Base-by-base conservation (phyloP, 768 basidiomycete genomes). In the Calvatia gigantea region DNA sequence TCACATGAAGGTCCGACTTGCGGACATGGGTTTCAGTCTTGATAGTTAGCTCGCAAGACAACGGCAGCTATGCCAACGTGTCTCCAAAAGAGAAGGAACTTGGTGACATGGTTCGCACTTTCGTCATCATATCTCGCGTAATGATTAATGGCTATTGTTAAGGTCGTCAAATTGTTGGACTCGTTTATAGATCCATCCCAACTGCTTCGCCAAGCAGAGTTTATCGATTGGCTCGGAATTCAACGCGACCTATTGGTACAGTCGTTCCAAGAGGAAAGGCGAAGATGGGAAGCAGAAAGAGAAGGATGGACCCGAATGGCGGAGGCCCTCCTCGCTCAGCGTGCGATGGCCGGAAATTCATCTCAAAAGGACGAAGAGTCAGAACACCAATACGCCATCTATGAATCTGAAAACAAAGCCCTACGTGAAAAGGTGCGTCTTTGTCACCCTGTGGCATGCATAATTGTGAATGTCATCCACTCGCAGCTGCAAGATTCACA, bases 271-370 rank as follows among this genome's bases (percentile, higher is more conserved):
- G 83, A 87, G 51, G 82, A 88, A 54, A 75, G 77, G n/a, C 71
- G 73, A 6, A 74, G 79, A 33, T 87, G 84, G 84, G 70, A 80
- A 29, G 75, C 80, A 1, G 87, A 90, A 65, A 76, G 78, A 61
- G 80, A 81, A 14, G 73, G 78, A 2, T 91, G 87, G 85, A 78
- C 75, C 4, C 73, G 88, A 53, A 82, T 78, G 60, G 81, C 86
- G 1, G 87, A 90, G 59, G 86, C 85, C 6, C 72, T 91, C 32
- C 73, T 87, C 53, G 64, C 73, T 2, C 80, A 79, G 42, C 72
- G 77, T 42, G 75, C 73, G 54, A 78, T 69, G 39, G 67, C 71
- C n/a, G 63, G 65, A 5, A 65, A 61, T 14, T 39, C 51, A 28
- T 59, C 62, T 12, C 67, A 70, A 4, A 75, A 69, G 54, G 74